These are phyloP conservation scores for Berberis vulgaris DNA, from an alignment of 164 flowering plant genomes.

Conservation along the genomic window DNA sequence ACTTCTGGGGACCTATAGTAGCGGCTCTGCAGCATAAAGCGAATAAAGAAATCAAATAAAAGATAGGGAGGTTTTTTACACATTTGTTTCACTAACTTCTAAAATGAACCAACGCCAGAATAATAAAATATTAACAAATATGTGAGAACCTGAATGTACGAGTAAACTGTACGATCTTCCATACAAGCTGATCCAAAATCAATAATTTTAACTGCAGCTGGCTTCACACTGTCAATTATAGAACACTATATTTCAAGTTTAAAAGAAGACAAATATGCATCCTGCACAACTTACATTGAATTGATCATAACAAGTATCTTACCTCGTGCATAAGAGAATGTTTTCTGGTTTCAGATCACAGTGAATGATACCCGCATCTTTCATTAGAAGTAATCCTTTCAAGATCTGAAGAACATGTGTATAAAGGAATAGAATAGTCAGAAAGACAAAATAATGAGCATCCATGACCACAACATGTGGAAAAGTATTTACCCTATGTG, in stretches of 20 bases:
- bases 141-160: slow-evolving; percentile 84
- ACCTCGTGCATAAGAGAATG: slow-evolving; percentile 91
- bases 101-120: background rate
- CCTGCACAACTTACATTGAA: background rate
- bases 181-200: slow-evolving; percentile 99
- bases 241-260: slow-evolving; percentile 15
- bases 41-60: background rate
- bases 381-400: slow-evolving; percentile 72
- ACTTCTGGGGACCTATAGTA: slow-evolving; percentile 99
- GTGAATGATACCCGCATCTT: slow-evolving; percentile 93
- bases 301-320: slow-evolving; percentile 13
- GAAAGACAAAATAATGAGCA: background rate
- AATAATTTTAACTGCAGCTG: slow-evolving; percentile 80
- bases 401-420: slow-evolving; percentile 46
- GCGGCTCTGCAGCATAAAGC: slow-evolving; percentile 73
- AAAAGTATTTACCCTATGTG: background rate
- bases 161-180: slow-evolving; percentile 96
- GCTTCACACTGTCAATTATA: slow-evolving; percentile 54
- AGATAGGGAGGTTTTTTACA: background rate
- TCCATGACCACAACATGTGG: background rate
- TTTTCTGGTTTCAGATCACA: slow-evolving; percentile 99
- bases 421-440: background rate
- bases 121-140: background rate
- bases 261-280: slow-evolving; percentile 6
- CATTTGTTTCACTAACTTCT: background rate